Percentiles rank a stretch among this genome's conserved stretches.
phyloP scores from a whole-genome alignment of 2,329 filamentous ascomycete species.

The Aureobasidium mangrovei region DNA sequence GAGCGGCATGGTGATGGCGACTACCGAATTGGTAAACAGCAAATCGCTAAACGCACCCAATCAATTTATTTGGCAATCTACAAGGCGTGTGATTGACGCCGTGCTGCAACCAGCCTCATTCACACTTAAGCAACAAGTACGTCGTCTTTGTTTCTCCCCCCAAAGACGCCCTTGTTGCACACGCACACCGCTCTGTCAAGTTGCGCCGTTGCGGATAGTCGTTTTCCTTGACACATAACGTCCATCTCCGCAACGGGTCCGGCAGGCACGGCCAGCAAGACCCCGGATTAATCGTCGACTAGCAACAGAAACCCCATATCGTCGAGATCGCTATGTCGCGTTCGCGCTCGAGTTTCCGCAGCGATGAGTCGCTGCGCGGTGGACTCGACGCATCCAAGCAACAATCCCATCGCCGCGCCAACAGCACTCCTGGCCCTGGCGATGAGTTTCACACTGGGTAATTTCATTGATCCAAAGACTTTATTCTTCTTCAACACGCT shows the following conservation, averaged over 20 bases:
- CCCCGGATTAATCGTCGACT: background rate
- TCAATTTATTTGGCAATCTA: constrained; percentile 9
- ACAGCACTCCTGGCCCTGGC: background rate
- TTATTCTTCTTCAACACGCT: background rate
- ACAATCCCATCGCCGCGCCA: constrained; percentile 2
- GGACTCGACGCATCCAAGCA: constrained; percentile 3
- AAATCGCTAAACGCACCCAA: constrained; percentile 3
- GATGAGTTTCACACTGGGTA: constrained; percentile 7
- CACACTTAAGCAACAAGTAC: background rate
- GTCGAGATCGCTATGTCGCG: constrained; percentile 1
- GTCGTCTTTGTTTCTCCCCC: constrained; percentile 6
- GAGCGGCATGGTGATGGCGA: background rate
- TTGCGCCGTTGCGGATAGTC: constrained; percentile 11
- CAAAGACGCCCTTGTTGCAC: background rate
- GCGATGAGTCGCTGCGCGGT: background rate
- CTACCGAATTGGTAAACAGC: background rate
- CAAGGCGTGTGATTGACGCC: constrained; percentile 2
- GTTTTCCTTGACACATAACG: constrained; percentile 12
- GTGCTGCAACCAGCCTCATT: constrained; percentile 1
- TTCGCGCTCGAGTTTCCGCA: background rate
- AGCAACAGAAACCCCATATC: background rate
- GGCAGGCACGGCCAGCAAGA: constrained; percentile 1
- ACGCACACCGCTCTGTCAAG: background rate
- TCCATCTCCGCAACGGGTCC: constrained; percentile 6
- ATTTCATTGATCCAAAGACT: background rate